Percentiles rank a stretch among this genome's conserved stretches.
These are phyloP conservation scores for Arctostaphylos glauca DNA, from an alignment of 148 eudicot species.

Conservation along the genomic window DNA sequence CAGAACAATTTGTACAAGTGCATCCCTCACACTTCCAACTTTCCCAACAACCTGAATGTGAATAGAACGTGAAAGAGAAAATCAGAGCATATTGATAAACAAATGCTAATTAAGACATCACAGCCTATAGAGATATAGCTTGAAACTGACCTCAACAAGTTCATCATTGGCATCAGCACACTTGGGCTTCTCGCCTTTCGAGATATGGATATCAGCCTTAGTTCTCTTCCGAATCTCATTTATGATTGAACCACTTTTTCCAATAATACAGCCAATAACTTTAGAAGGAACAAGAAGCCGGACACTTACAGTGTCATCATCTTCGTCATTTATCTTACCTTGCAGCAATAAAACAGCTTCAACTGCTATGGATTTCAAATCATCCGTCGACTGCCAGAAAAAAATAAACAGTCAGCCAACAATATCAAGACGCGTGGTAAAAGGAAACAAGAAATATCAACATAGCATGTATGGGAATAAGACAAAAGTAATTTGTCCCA, in stretches of 20 bases:
- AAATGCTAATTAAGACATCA: background rate
- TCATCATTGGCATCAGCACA: constrained; percentile 66
- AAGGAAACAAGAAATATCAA: background rate
- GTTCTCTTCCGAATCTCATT: constrained; percentile 84
- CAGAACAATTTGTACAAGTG: constrained; percentile 78
- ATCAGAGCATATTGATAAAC: background rate
- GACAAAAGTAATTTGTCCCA: no score
- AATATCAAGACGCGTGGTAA: constrained; percentile 1
- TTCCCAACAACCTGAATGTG: constrained; percentile 64
- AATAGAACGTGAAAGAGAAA: background rate
- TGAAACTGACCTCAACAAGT: constrained; percentile 60
- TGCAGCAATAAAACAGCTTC: constrained; percentile 93
- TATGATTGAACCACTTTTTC: constrained; percentile 84
- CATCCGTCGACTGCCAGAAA: constrained; percentile 62
- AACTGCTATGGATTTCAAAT: constrained; percentile 76
- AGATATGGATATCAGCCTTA: constrained; percentile 72
- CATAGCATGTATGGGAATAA: background rate
- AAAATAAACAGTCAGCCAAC: constrained; percentile 12
- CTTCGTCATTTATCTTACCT: constrained; percentile 86
- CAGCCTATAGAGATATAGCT: background rate
- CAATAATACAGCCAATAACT: constrained; percentile 88
- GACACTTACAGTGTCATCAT: constrained; percentile 56
- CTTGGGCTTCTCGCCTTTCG: constrained; percentile 70
- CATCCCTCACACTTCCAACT: constrained; percentile 75
- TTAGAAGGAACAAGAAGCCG: constrained; percentile 71